Base-by-base conservation (phyloP, 1,139 yeast genomes). In the Debaryomyces subglobosus region DNA sequence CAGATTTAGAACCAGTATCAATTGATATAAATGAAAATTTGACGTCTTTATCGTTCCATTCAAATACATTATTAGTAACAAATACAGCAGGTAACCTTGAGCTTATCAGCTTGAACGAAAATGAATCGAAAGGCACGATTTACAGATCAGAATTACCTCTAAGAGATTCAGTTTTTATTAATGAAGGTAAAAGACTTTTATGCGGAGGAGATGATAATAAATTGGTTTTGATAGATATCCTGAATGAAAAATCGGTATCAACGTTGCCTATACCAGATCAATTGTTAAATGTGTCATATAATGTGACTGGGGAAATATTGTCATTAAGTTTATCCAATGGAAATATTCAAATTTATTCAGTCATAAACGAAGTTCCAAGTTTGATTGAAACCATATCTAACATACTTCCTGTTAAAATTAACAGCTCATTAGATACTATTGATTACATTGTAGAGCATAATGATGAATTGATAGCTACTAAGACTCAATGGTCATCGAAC, bases 171-270 rank as follows among this genome's bases (percentile, higher is more conserved):
- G 70, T 70, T 15, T 83, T 87, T 62, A 82, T 89, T 40, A 88
- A 86, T 51, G 87, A 84, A 51, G 96, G 92, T 0, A 75, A 80
- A 44, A 77, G 87, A 68, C 71, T 82, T 3, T 81, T 89, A 1
- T 78, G 85, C 48, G 94, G 90, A 25, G 95, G 96, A 46, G 95
- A 89, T 59, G 95, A 88, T 53, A 77, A 80, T 46, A 81, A 82
- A 52, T 72, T 88, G 48, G 72, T 76, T 8, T 59, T 89, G 1
- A 69, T 88, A 3, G 85, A 82, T 52, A 58, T 79, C 15, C 60
- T 58, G 20, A 68, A 67, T n/a, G 74, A 75, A 37, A 69, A 70
- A 23, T 60, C 66, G 10, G 62, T 68, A 2, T 50, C 56, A 8
- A 44, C 49, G 2, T 57, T 84, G 18, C 61, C 68, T 10, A 60